Percentiles rank a stretch among this genome's conserved stretches.
Evolutionary conservation across 139 green algal genomes (phyloP).

Genomic region (Picochlorum sp.): DNA sequence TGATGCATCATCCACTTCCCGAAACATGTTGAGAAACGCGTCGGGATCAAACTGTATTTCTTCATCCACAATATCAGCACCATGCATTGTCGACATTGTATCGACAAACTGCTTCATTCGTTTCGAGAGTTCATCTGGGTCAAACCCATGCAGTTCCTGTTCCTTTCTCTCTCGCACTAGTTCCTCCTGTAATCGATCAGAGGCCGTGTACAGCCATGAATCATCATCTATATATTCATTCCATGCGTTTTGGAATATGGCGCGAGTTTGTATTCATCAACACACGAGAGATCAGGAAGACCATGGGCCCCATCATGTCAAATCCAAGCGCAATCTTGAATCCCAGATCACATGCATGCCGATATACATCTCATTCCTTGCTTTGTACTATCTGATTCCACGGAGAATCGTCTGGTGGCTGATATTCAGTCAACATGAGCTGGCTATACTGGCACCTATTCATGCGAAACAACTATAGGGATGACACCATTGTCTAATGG

Average conservation of each 20-base stretch:
- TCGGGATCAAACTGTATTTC: constrained; percentile 16
- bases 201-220: constrained; percentile 33
- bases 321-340: constrained; percentile 1
- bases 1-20: constrained; percentile 18
- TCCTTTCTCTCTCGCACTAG: constrained; percentile 34
- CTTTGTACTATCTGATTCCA: neutral
- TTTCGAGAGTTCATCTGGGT: constrained; percentile 33
- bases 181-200: constrained; percentile 5
- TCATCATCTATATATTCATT: constrained; percentile 24
- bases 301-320: neutral
- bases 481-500: constrained; percentile 35
- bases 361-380: neutral
- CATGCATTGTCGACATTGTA: constrained; percentile 31
- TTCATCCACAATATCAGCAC: constrained; percentile 34
- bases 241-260: too few relatives aligned
- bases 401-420: constrained; percentile 25
- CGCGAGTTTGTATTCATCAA: neutral
- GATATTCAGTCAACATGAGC: constrained; percentile 53
- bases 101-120: constrained; percentile 44
- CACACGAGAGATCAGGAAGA: neutral
- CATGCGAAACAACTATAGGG: constrained; percentile 23
- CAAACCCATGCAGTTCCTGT: constrained; percentile 18
- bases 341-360: neutral
- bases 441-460: constrained; percentile 59
- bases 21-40: constrained; percentile 23